phyloP scores from a whole-genome alignment of 176 grass and related monocot genomes.

The Raddia guianensis region DNA sequence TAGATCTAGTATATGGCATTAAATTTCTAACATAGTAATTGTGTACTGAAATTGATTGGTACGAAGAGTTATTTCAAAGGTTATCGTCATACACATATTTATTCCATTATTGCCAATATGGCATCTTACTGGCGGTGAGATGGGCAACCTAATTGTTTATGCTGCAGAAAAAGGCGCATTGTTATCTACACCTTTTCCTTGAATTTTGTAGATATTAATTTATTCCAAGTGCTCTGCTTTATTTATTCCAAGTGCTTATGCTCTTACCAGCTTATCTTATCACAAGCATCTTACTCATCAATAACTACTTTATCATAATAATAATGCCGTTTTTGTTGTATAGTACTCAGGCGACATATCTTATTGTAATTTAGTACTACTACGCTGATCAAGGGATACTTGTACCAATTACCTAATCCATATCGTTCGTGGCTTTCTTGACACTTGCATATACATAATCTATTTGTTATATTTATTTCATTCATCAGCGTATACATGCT shows the following conservation, averaged over 20 bases:
- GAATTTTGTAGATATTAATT: background rate
- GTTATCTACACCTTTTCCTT: background rate
- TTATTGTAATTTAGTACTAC: background rate
- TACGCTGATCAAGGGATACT: conserved; percentile 18
- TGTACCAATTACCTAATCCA: no score
- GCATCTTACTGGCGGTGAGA: conserved; percentile 10
- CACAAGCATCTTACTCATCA: conserved; percentile 6
- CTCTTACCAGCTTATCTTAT: conserved; percentile 25
- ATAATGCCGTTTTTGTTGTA: background rate
- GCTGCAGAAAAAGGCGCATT: background rate
- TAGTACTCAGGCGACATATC: background rate
- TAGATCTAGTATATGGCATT: no score
- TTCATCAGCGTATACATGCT: no score
- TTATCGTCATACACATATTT: no score
- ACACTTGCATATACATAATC: no score
- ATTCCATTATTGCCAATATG: no score
- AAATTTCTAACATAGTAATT: no score
- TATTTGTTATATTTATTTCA: no score
- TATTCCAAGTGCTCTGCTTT: background rate
- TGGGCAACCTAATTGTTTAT: background rate
- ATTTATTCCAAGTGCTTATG: conserved; percentile 13
- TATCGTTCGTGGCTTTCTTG: no score
- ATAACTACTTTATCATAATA: background rate
- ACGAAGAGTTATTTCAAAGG: no score
- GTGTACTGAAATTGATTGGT: no score